phyloP scores from a whole-genome alignment of 2,329 filamentous ascomycete species.

The Parascedosporium putredinis region DNA sequence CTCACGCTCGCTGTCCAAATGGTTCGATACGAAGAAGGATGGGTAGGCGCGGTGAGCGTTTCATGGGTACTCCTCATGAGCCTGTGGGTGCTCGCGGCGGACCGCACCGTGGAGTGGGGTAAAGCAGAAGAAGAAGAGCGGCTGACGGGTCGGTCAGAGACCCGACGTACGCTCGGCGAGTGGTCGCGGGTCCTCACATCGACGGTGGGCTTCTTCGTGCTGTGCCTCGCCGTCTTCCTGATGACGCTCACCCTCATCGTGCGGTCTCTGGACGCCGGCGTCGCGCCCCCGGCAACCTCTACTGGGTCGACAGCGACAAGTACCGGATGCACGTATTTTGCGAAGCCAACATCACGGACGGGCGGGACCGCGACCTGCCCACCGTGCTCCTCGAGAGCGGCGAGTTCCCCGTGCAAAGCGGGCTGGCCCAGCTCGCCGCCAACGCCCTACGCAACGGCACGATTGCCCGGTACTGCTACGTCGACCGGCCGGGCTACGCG shows the following conservation, averaged over 20 bases:
- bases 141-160: conserved; percentile 80
- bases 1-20: conserved; percentile 66
- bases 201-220: conserved; percentile 58
- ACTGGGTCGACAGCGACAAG: conserved; percentile 72
- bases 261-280: conserved; percentile 65
- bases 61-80: conserved; percentile 72
- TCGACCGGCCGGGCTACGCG: conserved; percentile 80
- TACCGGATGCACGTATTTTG: conserved; percentile 85
- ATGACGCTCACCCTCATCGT: conserved; percentile 73
- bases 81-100: conserved; percentile 67
- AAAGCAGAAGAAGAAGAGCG: conserved; percentile 89
- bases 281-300: conserved; percentile 65
- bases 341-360: conserved; percentile 48
- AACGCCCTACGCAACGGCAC: conserved; percentile 67
- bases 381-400: conserved; percentile 83
- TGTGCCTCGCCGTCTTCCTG: conserved; percentile 59
- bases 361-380: conserved; percentile 44
- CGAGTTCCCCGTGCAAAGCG: conserved; percentile 66
- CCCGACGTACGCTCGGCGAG: conserved; percentile 67
- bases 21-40: conserved; percentile 74
- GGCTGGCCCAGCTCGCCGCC: conserved; percentile 71
- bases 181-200: conserved; percentile 74
- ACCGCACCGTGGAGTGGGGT: conserved; percentile 79
- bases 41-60: conserved; percentile 80
- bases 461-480: conserved; percentile 87